Evolutionary conservation across 805 yeast genomes (phyloP), one percentile per base, ranked within the genome.

Genomic region (Candida orba): DNA sequence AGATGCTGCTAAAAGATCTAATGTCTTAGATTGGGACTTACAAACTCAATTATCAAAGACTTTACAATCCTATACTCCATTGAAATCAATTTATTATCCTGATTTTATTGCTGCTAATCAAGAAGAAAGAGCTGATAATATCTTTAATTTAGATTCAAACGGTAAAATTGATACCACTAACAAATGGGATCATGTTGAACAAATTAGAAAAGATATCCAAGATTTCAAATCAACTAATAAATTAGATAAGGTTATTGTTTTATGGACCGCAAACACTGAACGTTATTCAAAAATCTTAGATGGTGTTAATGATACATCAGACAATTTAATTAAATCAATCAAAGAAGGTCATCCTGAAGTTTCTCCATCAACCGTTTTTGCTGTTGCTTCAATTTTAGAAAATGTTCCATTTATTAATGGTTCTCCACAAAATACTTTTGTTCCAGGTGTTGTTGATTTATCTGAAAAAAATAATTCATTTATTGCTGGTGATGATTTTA

Each of bases 261-360:
- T 90, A 59, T 90, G 98, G 98, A 89, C 96, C 37, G 98, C 98
- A 44, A 91, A 90, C 70, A 90, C 98, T 44, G 98, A 90, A 71
- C 81, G 97, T 63, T 89, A 84, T 63, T 78, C 95, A 36, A 90
- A 84, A 34, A 60, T 91, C 36, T 66, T 80, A 36, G 69, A 72
- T 6, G 93, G 95, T 47, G 87, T 91, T 51, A 89, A 90, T 61
- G 97, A 90, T 64, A 85, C 91, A 24, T 80, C 88, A 41, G 95
- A 84, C 34, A 84, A 85, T 66, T 69, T 90, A 60, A 53, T 90
- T 52, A 66, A 72, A 40, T 62, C 96, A 17, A 79, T 90, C 64
- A 88, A 87, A 67, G 63, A 63, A 32, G 87, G 85, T 56, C 95
- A 90, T 61, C 73, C 67, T 34, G 97, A 90, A 68, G 77, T 90